A percentile compares a stretch with the other conserved stretches of the same genome.
phyloP scores from a whole-genome alignment of 2,329 filamentous ascomycete species.

The Acrocalymma vagum region DNA sequence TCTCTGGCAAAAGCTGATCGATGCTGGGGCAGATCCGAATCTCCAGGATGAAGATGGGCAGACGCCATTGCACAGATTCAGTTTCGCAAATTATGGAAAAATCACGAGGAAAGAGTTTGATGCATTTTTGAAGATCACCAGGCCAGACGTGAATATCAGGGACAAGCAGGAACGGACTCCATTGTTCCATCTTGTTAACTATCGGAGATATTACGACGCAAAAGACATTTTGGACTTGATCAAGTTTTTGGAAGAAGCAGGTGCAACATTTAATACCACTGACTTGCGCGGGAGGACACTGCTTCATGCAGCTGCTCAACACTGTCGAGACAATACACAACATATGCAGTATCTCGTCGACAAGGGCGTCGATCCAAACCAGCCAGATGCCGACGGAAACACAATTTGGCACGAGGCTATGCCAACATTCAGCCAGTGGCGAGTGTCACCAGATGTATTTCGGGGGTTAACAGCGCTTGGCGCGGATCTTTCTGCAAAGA shows the following conservation, averaged over 20 bases:
- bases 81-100: no score
- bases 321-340: not conserved
- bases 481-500: constrained; percentile 1
- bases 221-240: no score
- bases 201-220: not conserved
- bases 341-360: constrained; percentile 19
- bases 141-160: no score
- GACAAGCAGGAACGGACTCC: no score
- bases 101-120: no score
- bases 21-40: constrained; percentile 47
- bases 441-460: no score
- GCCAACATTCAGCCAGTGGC: no score
- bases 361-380: constrained; percentile 22
- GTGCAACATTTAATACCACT: not conserved
- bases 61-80: constrained; percentile 53
- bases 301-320: not conserved
- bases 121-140: no score
- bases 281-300: not conserved
- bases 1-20: constrained; percentile 45
- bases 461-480: no score
- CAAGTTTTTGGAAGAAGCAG: not conserved
- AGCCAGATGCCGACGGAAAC: constrained; percentile 5
- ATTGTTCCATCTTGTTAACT: constrained; percentile 5
- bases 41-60: constrained; percentile 41
- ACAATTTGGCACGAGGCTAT: constrained; percentile 8